Percentiles rank a stretch among this genome's conserved stretches.
phyloP scores from a whole-genome alignment of 805 yeast species.

The Groenewaldozyma tartarivorans region DNA sequence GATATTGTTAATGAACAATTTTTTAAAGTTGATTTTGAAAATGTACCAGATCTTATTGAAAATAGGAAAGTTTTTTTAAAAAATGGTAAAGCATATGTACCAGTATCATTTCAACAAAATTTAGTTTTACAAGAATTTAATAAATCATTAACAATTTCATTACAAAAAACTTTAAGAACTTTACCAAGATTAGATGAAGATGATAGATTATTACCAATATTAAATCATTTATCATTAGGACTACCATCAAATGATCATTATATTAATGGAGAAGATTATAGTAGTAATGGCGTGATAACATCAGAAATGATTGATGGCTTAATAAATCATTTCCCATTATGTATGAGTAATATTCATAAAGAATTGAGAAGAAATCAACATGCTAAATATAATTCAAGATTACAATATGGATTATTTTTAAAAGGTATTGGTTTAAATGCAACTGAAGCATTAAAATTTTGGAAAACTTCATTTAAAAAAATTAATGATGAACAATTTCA shows the following conservation, averaged over 20 bases:
- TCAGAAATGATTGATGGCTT: conserved; percentile 50
- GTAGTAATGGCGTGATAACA: conserved; percentile 36
- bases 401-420: conserved; percentile 72
- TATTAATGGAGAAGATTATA: conserved; percentile 22
- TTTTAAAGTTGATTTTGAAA: conserved; percentile 81
- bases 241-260: conserved; percentile 39
- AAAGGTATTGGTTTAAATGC: conserved; percentile 83
- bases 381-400: conserved; percentile 74
- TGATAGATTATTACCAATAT: conserved; percentile 75
- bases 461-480: conserved; percentile 64
- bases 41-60: conserved; percentile 67
- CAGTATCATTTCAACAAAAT: conserved; percentile 68
- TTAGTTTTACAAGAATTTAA: conserved; percentile 63
- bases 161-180: conserved; percentile 63
- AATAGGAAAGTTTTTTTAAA: conserved; percentile 59
- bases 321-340: conserved; percentile 67
- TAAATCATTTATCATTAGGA: conserved; percentile 68
- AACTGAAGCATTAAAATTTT: conserved; percentile 81
- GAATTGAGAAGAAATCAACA: conserved; percentile 58
- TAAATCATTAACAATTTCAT: conserved; percentile 38
- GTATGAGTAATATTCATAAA: conserved; percentile 58
- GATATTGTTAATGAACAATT: conserved; percentile 39
- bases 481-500: conserved; percentile 61
- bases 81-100: conserved; percentile 74
- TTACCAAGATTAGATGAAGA: conserved; percentile 86